phyloP scores from a whole-genome alignment of 106 monocot genomes.

The Acanthochlamys bracteata region DNA sequence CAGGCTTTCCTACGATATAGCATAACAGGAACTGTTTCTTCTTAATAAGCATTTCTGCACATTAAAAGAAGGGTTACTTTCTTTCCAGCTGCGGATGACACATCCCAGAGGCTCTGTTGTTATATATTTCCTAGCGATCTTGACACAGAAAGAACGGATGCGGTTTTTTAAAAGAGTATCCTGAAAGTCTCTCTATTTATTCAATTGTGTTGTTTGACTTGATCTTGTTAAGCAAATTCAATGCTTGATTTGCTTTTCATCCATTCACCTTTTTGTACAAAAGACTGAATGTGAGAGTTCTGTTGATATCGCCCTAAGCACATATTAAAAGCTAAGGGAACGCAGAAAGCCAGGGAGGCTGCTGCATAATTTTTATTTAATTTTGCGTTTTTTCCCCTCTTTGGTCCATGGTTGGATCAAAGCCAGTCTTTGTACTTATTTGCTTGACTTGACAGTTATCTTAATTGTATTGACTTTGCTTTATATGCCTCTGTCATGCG shows the following conservation, averaged over 20 bases:
- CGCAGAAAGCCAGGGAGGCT: neutral
- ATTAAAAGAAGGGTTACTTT: neutral
- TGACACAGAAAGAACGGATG: constrained; percentile 34
- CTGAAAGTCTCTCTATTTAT: constrained; percentile 16
- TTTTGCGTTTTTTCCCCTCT: neutral
- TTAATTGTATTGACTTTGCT: neutral
- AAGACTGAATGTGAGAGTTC: constrained; percentile 3
- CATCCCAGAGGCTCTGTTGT: no score
- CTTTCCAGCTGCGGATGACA: neutral
- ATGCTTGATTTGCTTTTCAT: neutral
- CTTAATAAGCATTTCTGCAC: neutral
- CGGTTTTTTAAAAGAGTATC: constrained; percentile 43
- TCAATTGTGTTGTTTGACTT: neutral
- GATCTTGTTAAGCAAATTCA: neutral
- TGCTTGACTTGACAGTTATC: neutral
- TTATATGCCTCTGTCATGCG: neutral
- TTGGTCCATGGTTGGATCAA: constrained; percentile 3
- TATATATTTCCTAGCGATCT: no score
- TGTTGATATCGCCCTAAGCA: neutral
- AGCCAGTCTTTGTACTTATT: constrained; percentile 1
- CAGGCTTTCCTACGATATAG: neutral
- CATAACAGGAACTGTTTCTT: neutral
- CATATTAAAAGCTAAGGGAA: neutral
- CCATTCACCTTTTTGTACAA: neutral
- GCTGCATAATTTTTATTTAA: neutral